phyloP scores from a whole-genome alignment of 2,329 filamentous ascomycete species.

The Boeremia exigua region DNA sequence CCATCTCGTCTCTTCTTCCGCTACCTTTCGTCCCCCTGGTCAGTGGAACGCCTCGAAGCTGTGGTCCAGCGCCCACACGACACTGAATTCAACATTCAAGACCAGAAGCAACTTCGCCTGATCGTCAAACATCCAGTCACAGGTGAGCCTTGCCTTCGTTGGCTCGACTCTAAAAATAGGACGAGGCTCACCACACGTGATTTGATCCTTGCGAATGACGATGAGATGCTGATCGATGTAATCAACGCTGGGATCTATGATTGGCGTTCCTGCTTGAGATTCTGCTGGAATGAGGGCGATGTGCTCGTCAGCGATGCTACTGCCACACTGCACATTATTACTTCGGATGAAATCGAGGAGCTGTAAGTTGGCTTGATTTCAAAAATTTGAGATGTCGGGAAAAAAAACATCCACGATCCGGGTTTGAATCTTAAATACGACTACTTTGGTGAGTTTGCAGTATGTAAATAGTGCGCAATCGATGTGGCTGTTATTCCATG shows the following conservation, averaged over 20 bases:
- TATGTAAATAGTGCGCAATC: too few relatives aligned
- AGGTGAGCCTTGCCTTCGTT: slow-evolving; percentile 58
- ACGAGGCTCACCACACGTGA: slow-evolving; percentile 58
- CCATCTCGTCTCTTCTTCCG: slow-evolving; percentile 59
- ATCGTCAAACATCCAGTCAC: slow-evolving; percentile 56
- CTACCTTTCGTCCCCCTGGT: slow-evolving; percentile 51
- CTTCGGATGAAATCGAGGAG: slow-evolving; percentile 44
- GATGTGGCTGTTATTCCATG: too few relatives aligned
- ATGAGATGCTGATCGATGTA: slow-evolving; percentile 46
- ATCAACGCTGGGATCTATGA: slow-evolving; percentile 57
- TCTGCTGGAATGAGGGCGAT: slow-evolving; percentile 63
- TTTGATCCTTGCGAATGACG: slow-evolving; percentile 52
- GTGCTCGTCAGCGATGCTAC: slow-evolving; percentile 60
- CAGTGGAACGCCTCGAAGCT: slow-evolving; percentile 45
- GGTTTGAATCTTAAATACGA: too few relatives aligned
- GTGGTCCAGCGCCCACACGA: slow-evolving; percentile 42
- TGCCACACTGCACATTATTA: slow-evolving; percentile 56
- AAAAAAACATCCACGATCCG: too few relatives aligned
- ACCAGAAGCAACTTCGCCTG: slow-evolving; percentile 54
- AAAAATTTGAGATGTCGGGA: background rate
- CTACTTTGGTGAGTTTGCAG: too few relatives aligned
- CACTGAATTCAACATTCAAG: slow-evolving; percentile 41
- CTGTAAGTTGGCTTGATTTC: slow-evolving; percentile 60
- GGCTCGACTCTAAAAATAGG: slow-evolving; percentile 63
- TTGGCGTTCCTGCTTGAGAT: slow-evolving; percentile 57